Percentiles rank a stretch among this genome's conserved stretches.
Evolutionary conservation across 2,329 filamentous ascomycete genomes (phyloP).

Genomic region (Davidsoniella neocaledoniae): DNA sequence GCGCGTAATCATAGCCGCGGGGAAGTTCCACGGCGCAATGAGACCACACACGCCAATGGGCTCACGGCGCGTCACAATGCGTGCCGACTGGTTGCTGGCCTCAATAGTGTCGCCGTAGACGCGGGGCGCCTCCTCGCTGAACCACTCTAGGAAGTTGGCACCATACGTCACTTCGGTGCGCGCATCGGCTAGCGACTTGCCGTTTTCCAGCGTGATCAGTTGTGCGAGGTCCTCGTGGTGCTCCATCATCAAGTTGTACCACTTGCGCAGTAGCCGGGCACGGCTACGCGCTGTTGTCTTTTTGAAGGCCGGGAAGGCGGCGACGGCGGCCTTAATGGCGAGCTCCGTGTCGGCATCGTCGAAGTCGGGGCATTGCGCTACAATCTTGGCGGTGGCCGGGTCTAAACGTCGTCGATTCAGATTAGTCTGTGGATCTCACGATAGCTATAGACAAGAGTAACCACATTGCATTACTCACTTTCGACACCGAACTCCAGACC

Average conservation of each 20-base stretch:
- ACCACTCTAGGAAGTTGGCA: slow-evolving; percentile 47
- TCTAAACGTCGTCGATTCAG: slow-evolving; percentile 26
- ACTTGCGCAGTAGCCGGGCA: slow-evolving; percentile 42
- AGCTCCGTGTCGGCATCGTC: slow-evolving; percentile 47
- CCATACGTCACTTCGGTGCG: slow-evolving; percentile 41
- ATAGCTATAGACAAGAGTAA: not conserved
- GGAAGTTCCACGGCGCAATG: slow-evolving; percentile 38
- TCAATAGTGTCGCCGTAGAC: slow-evolving; percentile 30
- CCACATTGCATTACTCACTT: slow-evolving; percentile 24
- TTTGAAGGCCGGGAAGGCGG: slow-evolving; percentile 45
- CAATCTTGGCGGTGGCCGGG: slow-evolving; percentile 51
- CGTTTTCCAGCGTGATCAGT: slow-evolving; percentile 56
- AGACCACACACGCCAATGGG: slow-evolving; percentile 22
- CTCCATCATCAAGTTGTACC: slow-evolving; percentile 50
- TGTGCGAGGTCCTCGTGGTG: slow-evolving; percentile 49
- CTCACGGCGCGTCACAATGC: slow-evolving; percentile 23
- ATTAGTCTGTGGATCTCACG: too few species aligned
- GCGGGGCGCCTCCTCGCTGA: slow-evolving; percentile 45
- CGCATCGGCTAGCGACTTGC: slow-evolving; percentile 48
- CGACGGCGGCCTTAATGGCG: slow-evolving; percentile 52
- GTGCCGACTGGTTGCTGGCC: slow-evolving; percentile 40
- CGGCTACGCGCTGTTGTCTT: slow-evolving; percentile 43
- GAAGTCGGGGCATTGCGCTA: slow-evolving; percentile 60
- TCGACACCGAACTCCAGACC: slow-evolving; percentile 58
- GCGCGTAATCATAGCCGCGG: slow-evolving; percentile 33